Evolutionary conservation across 352 stramenopile genomes (phyloP).

Genomic region (Poterioochromonas sp.): DNA sequence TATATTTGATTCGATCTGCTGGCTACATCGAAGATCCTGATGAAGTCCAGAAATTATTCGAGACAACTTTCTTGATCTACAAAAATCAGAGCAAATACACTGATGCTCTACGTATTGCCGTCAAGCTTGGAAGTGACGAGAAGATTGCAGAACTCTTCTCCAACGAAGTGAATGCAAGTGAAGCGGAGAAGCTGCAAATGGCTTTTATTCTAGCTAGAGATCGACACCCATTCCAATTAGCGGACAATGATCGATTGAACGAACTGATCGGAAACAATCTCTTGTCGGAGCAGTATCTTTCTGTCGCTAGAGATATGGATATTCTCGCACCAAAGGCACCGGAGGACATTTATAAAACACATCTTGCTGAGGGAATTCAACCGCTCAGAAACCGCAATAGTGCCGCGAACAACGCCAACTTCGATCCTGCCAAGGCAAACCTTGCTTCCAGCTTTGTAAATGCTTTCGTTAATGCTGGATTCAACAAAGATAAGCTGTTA

Average conservation of each 20-base stretch:
- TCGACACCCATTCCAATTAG: conserved; percentile 76
- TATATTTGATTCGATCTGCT: conserved; percentile 94
- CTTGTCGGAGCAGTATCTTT: conserved; percentile 88
- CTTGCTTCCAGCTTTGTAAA: conserved; percentile 98
- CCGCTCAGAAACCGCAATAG: conserved; percentile 47
- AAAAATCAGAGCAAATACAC: conserved; percentile 79
- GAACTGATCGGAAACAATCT: conserved; percentile 89
- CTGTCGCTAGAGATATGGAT: conserved; percentile 90
- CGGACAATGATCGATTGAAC: conserved; percentile 81
- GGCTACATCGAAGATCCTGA: conserved; percentile 98
- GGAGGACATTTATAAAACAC: conserved; percentile 99
- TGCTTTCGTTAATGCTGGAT: conserved; percentile 96
- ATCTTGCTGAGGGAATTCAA: conserved; percentile 88
- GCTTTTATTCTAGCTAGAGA: conserved; percentile 88
- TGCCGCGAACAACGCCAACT: conserved; percentile 12
- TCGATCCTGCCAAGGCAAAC: conserved; percentile 86
- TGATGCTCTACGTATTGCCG: conserved; percentile 89
- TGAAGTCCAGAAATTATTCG: conserved; percentile 58
- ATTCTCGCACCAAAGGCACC: conserved; percentile 62
- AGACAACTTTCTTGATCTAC: conserved; percentile 89
- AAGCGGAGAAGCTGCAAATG: conserved; percentile 71
- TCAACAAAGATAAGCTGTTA: conserved; percentile 87
- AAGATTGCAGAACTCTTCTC: conserved; percentile 49
- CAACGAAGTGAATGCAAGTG: conserved; percentile 40
- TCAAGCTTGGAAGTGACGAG: conserved; percentile 74